phyloP scores from a whole-genome alignment of 1,139 yeast species.

The Blastobotrys proliferans region DNA sequence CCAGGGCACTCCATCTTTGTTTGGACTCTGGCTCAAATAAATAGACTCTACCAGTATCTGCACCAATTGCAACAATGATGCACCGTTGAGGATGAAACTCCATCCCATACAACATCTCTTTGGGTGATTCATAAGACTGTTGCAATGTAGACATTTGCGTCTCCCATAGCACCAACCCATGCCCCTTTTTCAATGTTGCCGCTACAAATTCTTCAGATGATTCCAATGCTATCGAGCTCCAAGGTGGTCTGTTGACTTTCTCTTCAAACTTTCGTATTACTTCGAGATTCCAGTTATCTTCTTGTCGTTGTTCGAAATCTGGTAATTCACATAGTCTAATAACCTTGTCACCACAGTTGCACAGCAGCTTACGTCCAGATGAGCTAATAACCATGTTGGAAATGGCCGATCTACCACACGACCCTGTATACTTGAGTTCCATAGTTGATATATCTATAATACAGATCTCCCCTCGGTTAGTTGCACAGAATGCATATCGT shows the following conservation, averaged over 20 bases:
- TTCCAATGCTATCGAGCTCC: slow-evolving; percentile 79
- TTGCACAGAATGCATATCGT: slow-evolving; percentile 61
- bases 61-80: slow-evolving; percentile 79
- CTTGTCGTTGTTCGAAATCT: slow-evolving; percentile 34
- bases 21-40: slow-evolving; percentile 81
- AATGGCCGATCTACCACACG: slow-evolving; percentile 65
- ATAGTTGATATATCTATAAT: slow-evolving; percentile 35
- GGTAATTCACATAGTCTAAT: slow-evolving; percentile 66
- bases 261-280: slow-evolving; percentile 85
- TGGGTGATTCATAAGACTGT: slow-evolving; percentile 89
- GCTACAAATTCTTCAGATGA: slow-evolving; percentile 78
- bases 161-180: slow-evolving; percentile 92
- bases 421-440: slow-evolving; percentile 45
- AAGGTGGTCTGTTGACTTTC: slow-evolving; percentile 80
- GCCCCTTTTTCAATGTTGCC: slow-evolving; percentile 82
- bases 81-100: slow-evolving; percentile 75
- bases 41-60: slow-evolving; percentile 79
- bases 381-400: slow-evolving; percentile 64
- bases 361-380: slow-evolving; percentile 64
- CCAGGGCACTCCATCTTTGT: slow-evolving; percentile 95
- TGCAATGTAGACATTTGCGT: slow-evolving; percentile 81
- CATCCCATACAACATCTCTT: slow-evolving; percentile 74
- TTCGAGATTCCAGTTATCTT: slow-evolving; percentile 48
- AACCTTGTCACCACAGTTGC: slow-evolving; percentile 79
- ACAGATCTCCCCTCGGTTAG: slow-evolving; percentile 74